Evolutionary conservation across 371 early-diverging fungal genomes (phyloP), one percentile per base, ranked within the genome.

Genomic region (Gilbertella persicaria): DNA sequence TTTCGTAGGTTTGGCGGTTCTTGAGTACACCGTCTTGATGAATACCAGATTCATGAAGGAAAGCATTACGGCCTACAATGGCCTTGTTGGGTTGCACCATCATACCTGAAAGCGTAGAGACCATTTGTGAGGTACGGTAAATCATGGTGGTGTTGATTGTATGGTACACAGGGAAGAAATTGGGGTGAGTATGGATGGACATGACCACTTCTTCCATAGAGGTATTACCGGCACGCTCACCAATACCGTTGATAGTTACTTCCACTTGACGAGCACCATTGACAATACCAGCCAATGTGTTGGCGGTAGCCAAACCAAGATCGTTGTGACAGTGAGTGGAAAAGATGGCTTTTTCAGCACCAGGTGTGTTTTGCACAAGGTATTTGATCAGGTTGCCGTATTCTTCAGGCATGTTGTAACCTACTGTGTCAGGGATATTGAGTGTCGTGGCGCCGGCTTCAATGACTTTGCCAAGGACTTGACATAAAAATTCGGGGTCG

Each of bases 171-270:
- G 95, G 95, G 80, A 83, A 95, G 44, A 65, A 66, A 29, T 58
- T 62, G 23, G 95, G 93, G 50, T 96, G 96, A 33, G 94, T 94
- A 60, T 92, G 90, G 30, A 96, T 77, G 35, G 93, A 87, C 96
- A 97, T 96, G 33, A 93, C 91, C 9, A 97, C 82, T 69, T 97
- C 96, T 58, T 97, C 98, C 71, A 96, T 78, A 12, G 96, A 80
- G 3, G 98, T 96, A 75, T 97, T 97, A 52, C 97, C 95, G n/a
- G 96, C 97, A 55, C 97, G 92, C 75, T 97, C 97, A 53, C 97
- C 97, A 59, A 97, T 97, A 29, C 97, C 96, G 79, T 96, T 96
- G 67, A 97, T 90, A 0, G 98, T 94, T 16, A 96, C 96, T 64
- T 97, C 98, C 5, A 96, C 95, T 65, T 97, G 98, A 10, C 96